A percentile compares a stretch with the other conserved stretches of the same genome.
These are phyloP conservation scores for Cyberlindnera galapagoensis DNA, from an alignment of 805 yeast genomes.

Conservation along the genomic window DNA sequence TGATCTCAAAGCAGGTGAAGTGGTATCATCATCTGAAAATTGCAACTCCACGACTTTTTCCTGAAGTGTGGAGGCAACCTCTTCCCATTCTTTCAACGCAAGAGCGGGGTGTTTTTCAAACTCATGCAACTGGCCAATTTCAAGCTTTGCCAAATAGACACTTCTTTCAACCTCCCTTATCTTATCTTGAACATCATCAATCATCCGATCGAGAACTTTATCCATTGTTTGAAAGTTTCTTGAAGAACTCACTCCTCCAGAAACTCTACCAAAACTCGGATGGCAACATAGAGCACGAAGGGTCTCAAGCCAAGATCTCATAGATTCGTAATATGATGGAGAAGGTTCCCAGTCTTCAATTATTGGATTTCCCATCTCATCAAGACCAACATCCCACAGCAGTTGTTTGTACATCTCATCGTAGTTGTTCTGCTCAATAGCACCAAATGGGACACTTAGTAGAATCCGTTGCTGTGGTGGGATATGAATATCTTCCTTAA, in stretches of 20 bases:
- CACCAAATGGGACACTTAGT: slow-evolving; percentile 67
- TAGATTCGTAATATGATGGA: slow-evolving; percentile 31
- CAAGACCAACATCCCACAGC: slow-evolving; percentile 46
- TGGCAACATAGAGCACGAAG: slow-evolving; percentile 82
- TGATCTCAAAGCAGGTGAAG: slow-evolving; percentile 28
- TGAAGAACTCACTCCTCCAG: slow-evolving; percentile 1
- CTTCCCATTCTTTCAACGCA: slow-evolving; percentile 44
- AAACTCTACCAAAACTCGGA: slow-evolving; percentile 39
- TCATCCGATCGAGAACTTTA: slow-evolving; percentile 62
- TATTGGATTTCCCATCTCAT: slow-evolving; percentile 38
- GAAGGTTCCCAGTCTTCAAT: slow-evolving; percentile 44
- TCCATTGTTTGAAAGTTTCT: slow-evolving; percentile 43
- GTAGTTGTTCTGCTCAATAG: slow-evolving; percentile 82
- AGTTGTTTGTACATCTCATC: slow-evolving; percentile 57
- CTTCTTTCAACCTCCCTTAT: slow-evolving; percentile 43
- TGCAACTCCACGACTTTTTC: slow-evolving; percentile 6
- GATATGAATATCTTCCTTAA: slow-evolving; percentile 63
- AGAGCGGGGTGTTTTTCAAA: slow-evolving; percentile 40
- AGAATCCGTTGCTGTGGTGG: slow-evolving; percentile 75
- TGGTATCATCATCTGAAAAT: slow-evolving; percentile 13
- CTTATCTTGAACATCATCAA: slow-evolving; percentile 46
- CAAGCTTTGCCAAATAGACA: slow-evolving; percentile 39
- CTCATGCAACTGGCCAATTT: slow-evolving; percentile 68
- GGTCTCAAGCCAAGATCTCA: slow-evolving; percentile 63
- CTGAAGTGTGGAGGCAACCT: slow-evolving; percentile 20